Percentiles rank a stretch among this genome's conserved stretches.
Conservation (phyloP, 2,329 filamentous ascomycete genomes). For the Aspergillus novoparasiticus region DNA sequence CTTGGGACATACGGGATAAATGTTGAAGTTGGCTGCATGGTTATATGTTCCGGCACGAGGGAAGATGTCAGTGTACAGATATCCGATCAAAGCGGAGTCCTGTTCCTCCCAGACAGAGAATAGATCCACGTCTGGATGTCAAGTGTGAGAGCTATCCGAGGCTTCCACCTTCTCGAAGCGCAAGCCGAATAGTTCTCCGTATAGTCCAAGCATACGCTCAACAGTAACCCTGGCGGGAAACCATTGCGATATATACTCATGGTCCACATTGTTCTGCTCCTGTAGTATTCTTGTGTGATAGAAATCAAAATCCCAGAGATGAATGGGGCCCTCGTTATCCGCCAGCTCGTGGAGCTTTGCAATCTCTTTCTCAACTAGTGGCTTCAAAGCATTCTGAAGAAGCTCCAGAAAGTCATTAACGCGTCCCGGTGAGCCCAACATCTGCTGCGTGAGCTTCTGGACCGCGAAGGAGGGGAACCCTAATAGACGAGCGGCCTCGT, state of each 20-base stretch:
- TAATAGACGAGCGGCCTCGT: neutral
- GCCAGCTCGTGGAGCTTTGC: neutral
- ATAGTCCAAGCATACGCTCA: neutral
- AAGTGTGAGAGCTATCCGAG: neutral
- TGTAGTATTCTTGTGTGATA: neutral
- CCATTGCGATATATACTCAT: neutral
- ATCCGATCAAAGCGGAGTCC: neutral
- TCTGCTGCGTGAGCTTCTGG: neutral
- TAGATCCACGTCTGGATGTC: neutral
- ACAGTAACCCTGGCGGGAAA: neutral
- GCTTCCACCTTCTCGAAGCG: neutral
- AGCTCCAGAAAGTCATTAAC: neutral
- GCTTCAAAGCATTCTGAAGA: neutral
- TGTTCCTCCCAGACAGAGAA: neutral
- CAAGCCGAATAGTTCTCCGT: neutral
- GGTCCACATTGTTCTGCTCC: neutral
- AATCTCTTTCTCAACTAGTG: neutral
- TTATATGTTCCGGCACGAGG: neutral
- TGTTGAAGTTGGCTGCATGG: neutral
- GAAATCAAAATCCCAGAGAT: neutral
- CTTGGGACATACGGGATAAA: neutral
- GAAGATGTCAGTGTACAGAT: neutral
- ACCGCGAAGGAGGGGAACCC: neutral
- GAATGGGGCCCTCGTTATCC: neutral
- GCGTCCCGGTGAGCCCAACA: neutral